These are phyloP conservation scores for Thuja plicata DNA, from an alignment of 83 land plant genomes.

Conservation along the genomic window DNA sequence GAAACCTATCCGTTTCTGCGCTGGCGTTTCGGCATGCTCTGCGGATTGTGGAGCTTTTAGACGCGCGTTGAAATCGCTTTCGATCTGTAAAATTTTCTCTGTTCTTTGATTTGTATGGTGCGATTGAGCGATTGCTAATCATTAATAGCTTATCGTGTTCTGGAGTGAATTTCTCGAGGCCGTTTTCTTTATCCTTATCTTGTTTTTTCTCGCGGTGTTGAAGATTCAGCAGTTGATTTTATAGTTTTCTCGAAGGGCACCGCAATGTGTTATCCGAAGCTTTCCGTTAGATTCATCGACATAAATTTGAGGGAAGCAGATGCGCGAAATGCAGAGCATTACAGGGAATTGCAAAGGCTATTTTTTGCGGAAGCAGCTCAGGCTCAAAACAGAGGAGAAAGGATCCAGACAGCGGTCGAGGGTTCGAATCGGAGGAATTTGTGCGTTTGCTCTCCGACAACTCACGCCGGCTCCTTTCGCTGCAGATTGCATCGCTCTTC, in stretches of 20 bases:
- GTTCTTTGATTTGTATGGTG: too few species aligned
- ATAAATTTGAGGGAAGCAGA: background rate
- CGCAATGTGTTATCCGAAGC: background rate
- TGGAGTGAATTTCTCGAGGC: background rate
- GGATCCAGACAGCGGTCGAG: background rate
- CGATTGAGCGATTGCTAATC: background rate
- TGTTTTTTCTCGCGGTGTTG: background rate
- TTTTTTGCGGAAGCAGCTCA: too few species aligned
- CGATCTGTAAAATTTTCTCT: background rate
- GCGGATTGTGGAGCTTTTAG: background rate
- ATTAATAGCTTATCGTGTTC: background rate
- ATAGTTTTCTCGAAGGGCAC: background rate
- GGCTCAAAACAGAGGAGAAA: background rate
- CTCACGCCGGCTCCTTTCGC: slow-evolving; percentile 3
- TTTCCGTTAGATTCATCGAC: background rate
- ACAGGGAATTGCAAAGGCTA: too few species aligned
- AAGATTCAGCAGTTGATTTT: too few species aligned
- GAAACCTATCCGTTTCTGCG: background rate
- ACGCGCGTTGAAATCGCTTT: background rate
- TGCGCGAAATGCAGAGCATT: background rate
- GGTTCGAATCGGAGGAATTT: background rate
- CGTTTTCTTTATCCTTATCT: background rate
- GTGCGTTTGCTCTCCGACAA: background rate
- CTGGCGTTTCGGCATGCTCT: background rate
- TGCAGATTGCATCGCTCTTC: slow-evolving; percentile 5